Evolutionary conservation across 2,329 filamentous ascomycete species (phyloP), one percentile per base, ranked within the genome.

Genomic region (Emericellopsis atlantica): DNA sequence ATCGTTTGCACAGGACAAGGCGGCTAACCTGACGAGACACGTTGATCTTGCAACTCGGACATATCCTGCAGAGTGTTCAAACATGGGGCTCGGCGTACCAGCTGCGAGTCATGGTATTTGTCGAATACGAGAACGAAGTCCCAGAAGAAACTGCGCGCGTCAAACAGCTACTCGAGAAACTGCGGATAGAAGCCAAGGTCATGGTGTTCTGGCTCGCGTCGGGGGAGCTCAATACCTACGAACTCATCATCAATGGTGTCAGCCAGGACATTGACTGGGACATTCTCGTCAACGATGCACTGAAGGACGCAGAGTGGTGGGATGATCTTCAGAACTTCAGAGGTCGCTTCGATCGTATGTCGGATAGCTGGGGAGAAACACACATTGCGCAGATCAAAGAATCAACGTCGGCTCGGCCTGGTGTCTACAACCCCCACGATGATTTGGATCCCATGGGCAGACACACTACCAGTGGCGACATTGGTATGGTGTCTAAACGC

Each of bases 121-220:
- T 94, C 16, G 87, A 94, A 53, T 93, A 93, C 49, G 85, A 92
- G 54, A 77, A 70, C 22, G 87, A 94, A 49, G 80, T 94, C 1
- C 76, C 82, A 32, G 84, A 93, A 57, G 87, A 94, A 57, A 68
- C 76, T 31, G 74, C 72, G 2, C 69, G 86, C 43, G 81, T 93
- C 14, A 76, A 76, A 44, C 76, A 81, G 1, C 66, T 94, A 2
- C 67, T 94, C 1, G 82, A 85, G 18, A 93, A 90, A 54, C 60
- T 94, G 8, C 72, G 87, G 14, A 94, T 94, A 37, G 76, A 88
- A 45, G 87, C 86, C 4, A 70, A 86, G 46, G 75, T 93, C 0
- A 60, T 82, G 12, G 87, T 93, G 1, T 88, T 89, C 52, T 92
- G 83, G 75, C 70, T 94, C 32, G 82, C 85, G 2, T 82, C 76